Evolutionary conservation across 305 asterid genomes (phyloP).

Genomic region (Solanum hybrid): DNA sequence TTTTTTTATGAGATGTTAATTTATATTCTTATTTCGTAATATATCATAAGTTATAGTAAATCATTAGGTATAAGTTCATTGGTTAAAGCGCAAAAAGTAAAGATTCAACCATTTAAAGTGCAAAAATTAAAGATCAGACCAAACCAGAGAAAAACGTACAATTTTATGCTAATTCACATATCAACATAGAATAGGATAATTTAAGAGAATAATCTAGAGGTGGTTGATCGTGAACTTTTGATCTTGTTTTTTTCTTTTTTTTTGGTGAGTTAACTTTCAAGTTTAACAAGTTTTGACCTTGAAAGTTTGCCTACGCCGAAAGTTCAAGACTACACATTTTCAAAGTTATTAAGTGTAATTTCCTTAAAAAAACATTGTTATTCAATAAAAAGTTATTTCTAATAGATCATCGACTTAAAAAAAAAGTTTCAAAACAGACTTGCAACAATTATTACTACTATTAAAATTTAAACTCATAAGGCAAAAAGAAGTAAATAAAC

Average conservation of each 20-base stretch:
- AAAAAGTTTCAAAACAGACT: background rate
- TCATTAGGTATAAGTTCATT: background rate
- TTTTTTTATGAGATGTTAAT: background rate
- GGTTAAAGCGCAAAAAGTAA: background rate
- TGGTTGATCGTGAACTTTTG: background rate
- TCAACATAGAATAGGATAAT: background rate
- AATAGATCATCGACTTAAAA: too few relatives aligned
- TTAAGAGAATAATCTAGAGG: background rate
- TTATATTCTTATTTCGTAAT: background rate
- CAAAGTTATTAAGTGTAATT: too few relatives aligned
- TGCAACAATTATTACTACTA: background rate
- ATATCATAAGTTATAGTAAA: background rate
- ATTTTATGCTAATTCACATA: background rate
- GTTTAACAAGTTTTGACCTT: background rate
- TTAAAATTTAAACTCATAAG: background rate
- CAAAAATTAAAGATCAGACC: background rate
- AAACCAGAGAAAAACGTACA: background rate
- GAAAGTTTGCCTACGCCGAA: background rate
- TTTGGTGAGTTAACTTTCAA: background rate
- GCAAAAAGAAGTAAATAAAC: background rate
- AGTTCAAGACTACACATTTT: background rate
- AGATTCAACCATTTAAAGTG: background rate
- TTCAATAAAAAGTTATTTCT: background rate
- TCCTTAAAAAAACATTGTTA: background rate
- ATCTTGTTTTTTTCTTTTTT: background rate